phyloP scores from a whole-genome alignment of 2,329 filamentous ascomycete species.

The Alternaria triticina region DNA sequence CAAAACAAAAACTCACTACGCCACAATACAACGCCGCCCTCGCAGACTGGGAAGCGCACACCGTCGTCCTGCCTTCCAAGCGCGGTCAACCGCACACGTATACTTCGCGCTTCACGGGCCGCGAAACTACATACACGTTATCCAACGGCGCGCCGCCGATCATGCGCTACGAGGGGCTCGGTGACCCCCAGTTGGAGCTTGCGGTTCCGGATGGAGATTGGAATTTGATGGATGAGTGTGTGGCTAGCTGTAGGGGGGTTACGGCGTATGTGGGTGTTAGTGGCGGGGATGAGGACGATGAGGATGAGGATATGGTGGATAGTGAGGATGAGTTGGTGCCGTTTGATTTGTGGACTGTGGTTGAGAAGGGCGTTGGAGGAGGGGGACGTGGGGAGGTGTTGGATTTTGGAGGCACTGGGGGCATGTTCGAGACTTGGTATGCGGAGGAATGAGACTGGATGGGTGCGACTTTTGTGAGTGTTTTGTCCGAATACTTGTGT shows the following conservation, averaged over 20 bases:
- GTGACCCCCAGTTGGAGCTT: constrained; percentile 11
- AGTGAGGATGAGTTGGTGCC: constrained; percentile 5
- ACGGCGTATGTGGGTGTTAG: constrained; percentile 16
- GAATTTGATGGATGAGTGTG: constrained; percentile 25
- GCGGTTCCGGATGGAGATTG: neutral
- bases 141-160: constrained; percentile 23
- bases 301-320: constrained; percentile 6
- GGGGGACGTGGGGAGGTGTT: neutral
- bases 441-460: neutral
- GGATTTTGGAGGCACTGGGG: constrained; percentile 9
- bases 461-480: accelerated
- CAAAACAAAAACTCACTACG: neutral
- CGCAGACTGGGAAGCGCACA: neutral
- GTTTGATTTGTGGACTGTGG: constrained; percentile 30
- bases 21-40: neutral
- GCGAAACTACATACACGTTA: constrained; percentile 7
- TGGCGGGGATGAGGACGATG: neutral
- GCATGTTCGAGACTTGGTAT: constrained; percentile 20
- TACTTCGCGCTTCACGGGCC: neutral
- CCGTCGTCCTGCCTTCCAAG: neutral
- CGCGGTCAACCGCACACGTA: neutral
- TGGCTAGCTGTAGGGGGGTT: constrained; percentile 16
- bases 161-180: constrained; percentile 10
- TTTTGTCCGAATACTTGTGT: neutral
- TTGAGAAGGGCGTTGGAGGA: neutral